These are phyloP conservation scores for Colletotrichum limetticola DNA, from an alignment of 2,329 filamentous ascomycete genomes.

Conservation along the genomic window DNA sequence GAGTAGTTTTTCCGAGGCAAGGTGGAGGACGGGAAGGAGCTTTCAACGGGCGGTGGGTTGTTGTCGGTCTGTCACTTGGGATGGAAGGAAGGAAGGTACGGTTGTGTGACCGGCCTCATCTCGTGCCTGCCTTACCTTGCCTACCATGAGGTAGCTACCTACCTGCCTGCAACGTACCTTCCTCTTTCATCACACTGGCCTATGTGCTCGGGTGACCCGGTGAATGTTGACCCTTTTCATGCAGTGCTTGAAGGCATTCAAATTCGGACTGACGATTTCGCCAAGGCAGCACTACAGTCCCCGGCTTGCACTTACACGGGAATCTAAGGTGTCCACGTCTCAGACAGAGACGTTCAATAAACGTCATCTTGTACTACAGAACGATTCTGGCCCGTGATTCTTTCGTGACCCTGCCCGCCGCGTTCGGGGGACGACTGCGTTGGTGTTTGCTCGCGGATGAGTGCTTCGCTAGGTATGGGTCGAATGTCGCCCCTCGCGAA, in stretches of 20 bases:
- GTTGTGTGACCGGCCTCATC: conserved; percentile 1
- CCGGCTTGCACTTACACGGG: not conserved
- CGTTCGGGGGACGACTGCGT: conserved; percentile 1
- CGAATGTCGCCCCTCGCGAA: not conserved
- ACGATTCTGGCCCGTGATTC: not conserved
- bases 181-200: not conserved
- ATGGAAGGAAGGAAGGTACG: conserved; percentile 10
- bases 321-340: not conserved
- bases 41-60: not conserved
- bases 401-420: conserved; percentile 5
- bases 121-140: not conserved
- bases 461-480: not conserved
- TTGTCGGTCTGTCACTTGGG: not conserved
- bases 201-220: not conserved
- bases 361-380: not conserved
- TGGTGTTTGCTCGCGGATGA: conserved; percentile 14
- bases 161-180: not conserved
- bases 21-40: not conserved
- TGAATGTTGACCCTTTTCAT: not conserved
- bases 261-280: not conserved
- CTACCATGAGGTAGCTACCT: too few species aligned
- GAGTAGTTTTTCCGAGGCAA: not conserved
- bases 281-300: not conserved
- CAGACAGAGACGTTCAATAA: not conserved
- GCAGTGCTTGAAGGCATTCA: not conserved